phyloP scores from a whole-genome alignment of 2,329 filamentous ascomycete genomes.

The Paecilomyces sp. region DNA sequence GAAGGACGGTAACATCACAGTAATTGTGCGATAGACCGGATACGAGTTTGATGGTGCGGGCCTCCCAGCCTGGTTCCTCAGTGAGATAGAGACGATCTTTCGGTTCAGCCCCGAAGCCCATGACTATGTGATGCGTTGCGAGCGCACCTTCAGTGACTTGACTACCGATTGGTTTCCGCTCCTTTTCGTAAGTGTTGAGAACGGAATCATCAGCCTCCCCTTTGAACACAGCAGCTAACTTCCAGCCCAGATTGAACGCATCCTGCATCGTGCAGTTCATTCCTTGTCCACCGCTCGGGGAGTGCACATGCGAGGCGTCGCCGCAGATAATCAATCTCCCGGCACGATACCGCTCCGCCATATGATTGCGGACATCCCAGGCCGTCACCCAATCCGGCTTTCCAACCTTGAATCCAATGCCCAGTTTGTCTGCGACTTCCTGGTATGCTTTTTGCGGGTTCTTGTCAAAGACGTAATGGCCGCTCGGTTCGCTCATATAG shows the following conservation, averaged over 20 bases:
- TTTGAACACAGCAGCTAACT: constrained; percentile 10
- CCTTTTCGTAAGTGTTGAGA: constrained; percentile 10
- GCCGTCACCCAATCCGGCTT: constrained; percentile 1
- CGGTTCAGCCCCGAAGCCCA: not conserved
- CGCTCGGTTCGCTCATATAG: constrained; percentile 1
- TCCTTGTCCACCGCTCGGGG: constrained; percentile 13
- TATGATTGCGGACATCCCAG: constrained; percentile 1
- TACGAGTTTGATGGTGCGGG: not conserved
- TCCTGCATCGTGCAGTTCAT: constrained; percentile 16
- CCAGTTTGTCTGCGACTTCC: not conserved
- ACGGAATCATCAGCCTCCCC: constrained; percentile 6
- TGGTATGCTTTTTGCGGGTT: constrained; percentile 1
- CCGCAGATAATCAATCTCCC: constrained; percentile 4
- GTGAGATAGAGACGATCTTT: not conserved
- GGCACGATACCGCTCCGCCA: not conserved
- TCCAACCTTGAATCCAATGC: not conserved
- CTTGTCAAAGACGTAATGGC: not conserved
- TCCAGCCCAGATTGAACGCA: constrained; percentile 15
- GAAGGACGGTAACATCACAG: not conserved
- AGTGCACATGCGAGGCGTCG: constrained; percentile 16
- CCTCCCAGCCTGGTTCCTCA: not conserved
- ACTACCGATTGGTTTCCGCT: constrained; percentile 5
- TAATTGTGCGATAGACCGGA: not conserved
- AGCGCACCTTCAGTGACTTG: not conserved
- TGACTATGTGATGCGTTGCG: not conserved